phyloP scores from a whole-genome alignment of 106 monocot species.

The Phalaenopsis aphrodite region DNA sequence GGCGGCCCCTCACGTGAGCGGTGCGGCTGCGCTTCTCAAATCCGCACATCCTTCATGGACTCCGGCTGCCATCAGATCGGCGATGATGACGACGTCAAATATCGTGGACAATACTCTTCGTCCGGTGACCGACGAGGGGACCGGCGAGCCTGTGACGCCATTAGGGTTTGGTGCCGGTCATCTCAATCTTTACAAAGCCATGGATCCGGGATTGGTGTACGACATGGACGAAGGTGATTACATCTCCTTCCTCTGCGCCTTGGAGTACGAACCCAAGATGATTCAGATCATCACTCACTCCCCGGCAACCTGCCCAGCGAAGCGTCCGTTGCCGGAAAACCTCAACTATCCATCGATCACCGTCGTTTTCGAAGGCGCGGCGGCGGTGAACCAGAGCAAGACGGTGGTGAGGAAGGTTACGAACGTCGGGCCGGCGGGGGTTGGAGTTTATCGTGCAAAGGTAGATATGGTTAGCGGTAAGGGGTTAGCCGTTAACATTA shows the following conservation, averaged over 20 bases:
- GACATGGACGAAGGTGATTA: conserved; percentile 65
- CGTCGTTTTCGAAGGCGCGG: conserved; percentile 38
- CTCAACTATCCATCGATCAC: conserved; percentile 90
- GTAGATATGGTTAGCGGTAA: conserved; percentile 41
- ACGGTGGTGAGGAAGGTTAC: conserved; percentile 59
- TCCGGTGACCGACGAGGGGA: conserved; percentile 61
- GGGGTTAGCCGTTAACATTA: conserved; percentile 53
- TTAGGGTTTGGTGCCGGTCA: conserved; percentile 71
- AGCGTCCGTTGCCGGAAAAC: conserved; percentile 35
- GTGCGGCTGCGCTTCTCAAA: conserved; percentile 85
- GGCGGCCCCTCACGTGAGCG: conserved; percentile 89
- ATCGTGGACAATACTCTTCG: conserved; percentile 48
- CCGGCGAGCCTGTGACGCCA: conserved; percentile 47
- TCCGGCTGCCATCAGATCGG: conserved; percentile 82
- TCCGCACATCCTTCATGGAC: conserved; percentile 79
- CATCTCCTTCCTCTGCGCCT: conserved; percentile 69
- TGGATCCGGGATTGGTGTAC: conserved; percentile 91
- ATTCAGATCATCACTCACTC: conserved; percentile 73
- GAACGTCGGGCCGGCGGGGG: conserved; percentile 48
- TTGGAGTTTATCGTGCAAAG: conserved; percentile 38
- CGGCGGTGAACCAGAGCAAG: conserved; percentile 26
- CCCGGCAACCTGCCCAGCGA: conserved; percentile 50
- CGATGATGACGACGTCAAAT: conserved; percentile 86
- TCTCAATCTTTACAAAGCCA: conserved; percentile 52
- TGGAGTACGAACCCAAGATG: conserved; percentile 56